Evolutionary conservation across 805 yeast genomes (phyloP), one percentile per base, ranked within the genome.

Genomic region (Starmerella bombicola): DNA sequence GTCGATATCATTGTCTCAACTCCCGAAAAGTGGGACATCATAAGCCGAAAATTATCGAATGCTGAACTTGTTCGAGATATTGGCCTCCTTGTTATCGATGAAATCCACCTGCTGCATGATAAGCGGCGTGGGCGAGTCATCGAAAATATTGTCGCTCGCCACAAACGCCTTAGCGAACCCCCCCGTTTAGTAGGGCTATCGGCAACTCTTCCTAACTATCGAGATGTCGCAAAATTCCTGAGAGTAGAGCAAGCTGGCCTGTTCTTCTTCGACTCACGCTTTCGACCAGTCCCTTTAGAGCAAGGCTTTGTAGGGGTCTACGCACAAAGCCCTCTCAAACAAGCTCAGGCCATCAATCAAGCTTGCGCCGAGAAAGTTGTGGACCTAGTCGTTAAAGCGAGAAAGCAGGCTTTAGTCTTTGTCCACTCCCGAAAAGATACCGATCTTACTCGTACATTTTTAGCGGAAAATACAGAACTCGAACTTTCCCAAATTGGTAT

Each of bases 21-120:
- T 0, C 97, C 97, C 0, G 98, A 91, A 56, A 88, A 86, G 55
- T 88, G 97, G 97, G 97, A 91, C 62, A 82, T 91, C 17, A 78
- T 86, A 13, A 86, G 95, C 0, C 70, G 98, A 62, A 88, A 88
- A 26, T 68, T 70, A 32, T 67, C 74, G 17, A 88, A 81, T 45
- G 65, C 73, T 2, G 71, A 79, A 19, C 78, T 76, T 51, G 71
- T 77, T 1, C 67, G 71, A 26, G 62, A 75, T 1, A 91, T 84
- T 1, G 69, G 73, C 30, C 66, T 88, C 18, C 60, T 88, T 8
- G 79, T 88, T 21, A 74, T 91, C 37, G 98, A 88, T 65, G 98
- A 88, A 59, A 79, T 88, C 43, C 98, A 88, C 66, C 66, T 88
- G 38, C 65, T 88, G 48, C 95, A 88, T 57, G 97, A 88, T 56